Conservation (phyloP, 1,139 yeast species). For the Geotrichum restrictum region DNA sequence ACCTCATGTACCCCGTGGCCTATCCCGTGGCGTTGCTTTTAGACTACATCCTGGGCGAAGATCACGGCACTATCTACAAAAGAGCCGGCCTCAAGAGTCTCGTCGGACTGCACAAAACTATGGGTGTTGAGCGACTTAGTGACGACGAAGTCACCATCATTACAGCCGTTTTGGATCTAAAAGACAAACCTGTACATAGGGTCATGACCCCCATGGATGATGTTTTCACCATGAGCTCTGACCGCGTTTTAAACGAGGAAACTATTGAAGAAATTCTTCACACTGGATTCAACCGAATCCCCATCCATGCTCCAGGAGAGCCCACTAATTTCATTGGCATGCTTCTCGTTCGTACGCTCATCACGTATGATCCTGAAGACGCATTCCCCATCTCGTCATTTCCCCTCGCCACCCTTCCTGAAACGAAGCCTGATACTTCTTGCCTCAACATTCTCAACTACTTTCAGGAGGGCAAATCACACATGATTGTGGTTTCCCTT, state of each 20-base stretch:
- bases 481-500: conserved; percentile 90
- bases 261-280: conserved; percentile 87
- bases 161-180: conserved; percentile 86
- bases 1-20: conserved; percentile 85
- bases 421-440: conserved; percentile 86
- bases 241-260: conserved; percentile 73
- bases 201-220: conserved; percentile 95
- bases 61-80: conserved; percentile 92
- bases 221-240: conserved; percentile 85
- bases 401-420: conserved; percentile 94
- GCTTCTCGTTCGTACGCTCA: conserved; percentile 86
- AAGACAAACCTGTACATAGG: conserved; percentile 78
- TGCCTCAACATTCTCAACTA: conserved; percentile 90
- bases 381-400: conserved; percentile 87
- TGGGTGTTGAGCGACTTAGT: conserved; percentile 80
- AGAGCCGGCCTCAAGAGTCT: conserved; percentile 89
- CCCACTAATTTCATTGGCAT: conserved; percentile 91
- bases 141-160: conserved; percentile 96
- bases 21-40: conserved; percentile 81
- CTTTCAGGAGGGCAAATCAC: conserved; percentile 96
- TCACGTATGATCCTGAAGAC: conserved; percentile 96
- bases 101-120: conserved; percentile 86
- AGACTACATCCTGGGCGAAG: conserved; percentile 85
- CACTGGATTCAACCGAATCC: conserved; percentile 93
- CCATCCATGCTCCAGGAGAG: conserved; percentile 88